Base-by-base conservation (phyloP, 805 yeast genomes). In the Cephaloascus albidus region DNA sequence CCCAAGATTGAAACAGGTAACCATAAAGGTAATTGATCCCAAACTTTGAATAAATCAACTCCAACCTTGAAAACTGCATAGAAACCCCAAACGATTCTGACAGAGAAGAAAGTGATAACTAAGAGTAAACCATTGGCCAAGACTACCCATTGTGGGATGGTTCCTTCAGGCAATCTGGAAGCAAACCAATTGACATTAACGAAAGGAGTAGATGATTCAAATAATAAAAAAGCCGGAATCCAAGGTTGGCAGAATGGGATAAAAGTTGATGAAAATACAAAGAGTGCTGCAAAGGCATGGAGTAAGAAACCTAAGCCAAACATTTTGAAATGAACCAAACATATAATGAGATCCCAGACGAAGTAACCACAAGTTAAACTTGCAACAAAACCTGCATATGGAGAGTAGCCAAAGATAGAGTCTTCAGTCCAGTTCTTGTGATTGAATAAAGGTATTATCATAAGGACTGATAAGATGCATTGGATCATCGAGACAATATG, bases 151-250 rank as follows among this genome's bases (percentile, higher is more conserved):
- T 66, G 67, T 33, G 84, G 78, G 38, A 86, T 68, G 3, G 76
- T 58, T 3, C 83, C 85, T 1, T 69, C 69, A 1, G 95, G 93
- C 15, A 88, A 65, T 50, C 85, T 81, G 26, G 83, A 72, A 27
- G 87, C 79, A 58, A 82, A 89, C 96, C 97, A 93, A 58, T 93
- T 86, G 54, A 85, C 57, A 60, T 93, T 94, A 45, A 93, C 96
- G 61, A 93, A 93, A 6, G 97, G 97, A 2, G 97, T 85, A 36
- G 95, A 82, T 33, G 85, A 71, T 61, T 93, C 98, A 59, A 84
- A 93, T 37, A 85, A 56, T 50, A 93, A 68, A 56, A 89, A 93
- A 17, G 81, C 77, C 1, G 95, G 90, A 20, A 85, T 73, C 77
- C 84, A 82, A 38, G 88, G 82, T 58, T 81, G 78, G 54, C 86